Conservation (phyloP, 106 monocot species). For the Iris macrosiphon region DNA sequence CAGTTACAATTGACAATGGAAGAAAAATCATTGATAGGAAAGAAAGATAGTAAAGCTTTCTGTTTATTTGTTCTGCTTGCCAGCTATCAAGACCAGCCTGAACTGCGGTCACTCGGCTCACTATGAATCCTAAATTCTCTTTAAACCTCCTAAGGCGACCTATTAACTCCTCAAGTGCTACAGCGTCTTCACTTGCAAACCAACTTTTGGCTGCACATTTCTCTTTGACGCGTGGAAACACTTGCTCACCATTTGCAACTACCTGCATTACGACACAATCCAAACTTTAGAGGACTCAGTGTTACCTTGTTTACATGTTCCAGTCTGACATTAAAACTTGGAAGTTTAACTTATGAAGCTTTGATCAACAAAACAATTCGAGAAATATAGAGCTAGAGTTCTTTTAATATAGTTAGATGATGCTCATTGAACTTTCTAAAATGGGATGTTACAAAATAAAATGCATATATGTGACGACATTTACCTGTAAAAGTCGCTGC, state of each 20-base stretch:
- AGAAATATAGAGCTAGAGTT: too few relatives aligned
- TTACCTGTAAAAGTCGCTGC: constrained; percentile 83
- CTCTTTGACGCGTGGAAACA: constrained; percentile 93
- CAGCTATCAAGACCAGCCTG: constrained; percentile 93
- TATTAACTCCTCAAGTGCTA: constrained; percentile 75
- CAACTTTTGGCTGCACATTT: constrained; percentile 77
- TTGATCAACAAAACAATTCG: too few relatives aligned
- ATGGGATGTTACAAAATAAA: too few relatives aligned
- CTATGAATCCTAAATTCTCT: constrained; percentile 86
- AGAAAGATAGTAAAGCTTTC: constrained; percentile 90
- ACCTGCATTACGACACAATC: constrained; percentile 44
- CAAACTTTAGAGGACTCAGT: too few relatives aligned
- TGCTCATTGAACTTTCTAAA: too few relatives aligned
- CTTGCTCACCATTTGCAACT: constrained; percentile 94
- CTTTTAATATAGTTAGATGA: too few relatives aligned
- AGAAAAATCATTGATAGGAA: constrained; percentile 91
- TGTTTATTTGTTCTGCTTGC: constrained; percentile 95
- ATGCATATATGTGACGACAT: neutral
- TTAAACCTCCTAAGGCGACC: constrained; percentile 82
- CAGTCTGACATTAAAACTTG: too few relatives aligned
- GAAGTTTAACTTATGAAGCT: too few relatives aligned
- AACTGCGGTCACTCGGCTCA: constrained; percentile 77
- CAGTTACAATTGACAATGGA: constrained; percentile 89
- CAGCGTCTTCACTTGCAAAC: constrained; percentile 69
- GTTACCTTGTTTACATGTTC: too few relatives aligned